Evolutionary conservation across 2,329 filamentous ascomycete species (phyloP).

Genomic region (Boeremia exigua): DNA sequence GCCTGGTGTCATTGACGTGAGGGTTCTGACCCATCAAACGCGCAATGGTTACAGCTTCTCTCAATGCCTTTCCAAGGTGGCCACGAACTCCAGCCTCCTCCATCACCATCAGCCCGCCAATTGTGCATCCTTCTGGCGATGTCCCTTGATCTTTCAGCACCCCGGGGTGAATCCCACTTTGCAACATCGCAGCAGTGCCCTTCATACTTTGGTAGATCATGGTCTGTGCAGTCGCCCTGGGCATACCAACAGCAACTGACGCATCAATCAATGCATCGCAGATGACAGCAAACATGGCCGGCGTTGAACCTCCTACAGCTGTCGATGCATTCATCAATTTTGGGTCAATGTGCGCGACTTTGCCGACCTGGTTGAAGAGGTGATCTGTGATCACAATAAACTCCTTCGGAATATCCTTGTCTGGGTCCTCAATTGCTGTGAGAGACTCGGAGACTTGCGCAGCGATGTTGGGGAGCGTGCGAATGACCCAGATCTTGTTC

Average conservation of each 20-base stretch:
- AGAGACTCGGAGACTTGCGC: slow-evolving; percentile 53
- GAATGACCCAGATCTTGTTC: slow-evolving; percentile 41
- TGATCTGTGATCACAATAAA: slow-evolving; percentile 25
- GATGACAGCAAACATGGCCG: slow-evolving; percentile 42
- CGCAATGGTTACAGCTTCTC: slow-evolving; percentile 58
- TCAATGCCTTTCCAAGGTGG: slow-evolving; percentile 44
- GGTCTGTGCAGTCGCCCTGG: slow-evolving; percentile 30
- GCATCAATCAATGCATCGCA: slow-evolving; percentile 43
- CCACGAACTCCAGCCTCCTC: slow-evolving; percentile 41
- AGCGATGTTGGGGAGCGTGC: slow-evolving; percentile 55
- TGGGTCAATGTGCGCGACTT: slow-evolving; percentile 28
- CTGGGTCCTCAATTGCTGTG: slow-evolving; percentile 41
- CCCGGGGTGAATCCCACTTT: slow-evolving; percentile 37
- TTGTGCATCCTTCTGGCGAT: slow-evolving; percentile 42
- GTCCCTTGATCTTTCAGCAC: slow-evolving; percentile 40
- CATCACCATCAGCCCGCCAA: slow-evolving; percentile 43
- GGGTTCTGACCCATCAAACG: slow-evolving; percentile 49
- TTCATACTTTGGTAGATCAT: slow-evolving; percentile 44
- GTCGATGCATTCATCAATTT: slow-evolving; percentile 38
- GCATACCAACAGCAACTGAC: slow-evolving; percentile 37
- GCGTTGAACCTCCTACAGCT: slow-evolving; percentile 39
- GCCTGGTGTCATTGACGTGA: slow-evolving; percentile 54
- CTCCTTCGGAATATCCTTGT: slow-evolving; percentile 19
- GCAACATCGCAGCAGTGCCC: slow-evolving; percentile 38
- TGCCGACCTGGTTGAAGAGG: slow-evolving; percentile 35